Evolutionary conservation across 148 eudicot genomes (phyloP), one percentile per base, ranked within the genome.

Genomic region (Rhododendron ferrugineum): DNA sequence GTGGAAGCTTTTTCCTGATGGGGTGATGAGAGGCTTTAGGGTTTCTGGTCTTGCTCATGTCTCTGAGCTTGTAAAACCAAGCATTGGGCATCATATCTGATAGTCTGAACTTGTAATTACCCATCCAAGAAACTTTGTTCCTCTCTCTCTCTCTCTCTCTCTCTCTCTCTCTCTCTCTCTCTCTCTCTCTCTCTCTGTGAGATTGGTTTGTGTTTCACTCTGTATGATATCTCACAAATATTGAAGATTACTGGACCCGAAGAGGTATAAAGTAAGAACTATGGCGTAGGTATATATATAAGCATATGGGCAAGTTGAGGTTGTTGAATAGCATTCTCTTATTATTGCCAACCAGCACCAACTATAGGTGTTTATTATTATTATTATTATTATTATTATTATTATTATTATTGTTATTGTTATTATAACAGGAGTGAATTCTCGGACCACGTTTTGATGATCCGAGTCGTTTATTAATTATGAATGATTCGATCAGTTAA

Each of bases 1-100:
- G 34, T 56, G 87, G 49, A 32, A 42, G 80, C 37, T 73, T 86
- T 70, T 86, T 83, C 78, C 79, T 87, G 56, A n/a, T 6, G 15
- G 64, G 58, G 4, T 37, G 78, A 36, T 72, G 88, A 26, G 86
- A 58, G 80, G 46, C 60, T 28, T 46, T 83, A 1, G 82, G 83
- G 81, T 68, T 85, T 10, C 83, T 83, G 49, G 85, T 52, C 79
- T 76, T 86, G 80, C 86, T 85, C 83, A 89, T 86, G 83, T 91
- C 91, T 68, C 84, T 88, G 20, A 91, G 92, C 91, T 91, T 91
- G 90, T 88, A 86, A 70, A 91, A 89, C 92, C 92, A 91, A 36
- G 92, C 90, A 85, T 91, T 91, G 0, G 92, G 92, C 86, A 91
- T 86, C 92, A 91, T 91, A 23, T 91, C 87, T 78, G 92, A 91